Evolutionary conservation across 805 yeast species (phyloP), one percentile per base, ranked within the genome.

Genomic region (Pichia occidentalis): DNA sequence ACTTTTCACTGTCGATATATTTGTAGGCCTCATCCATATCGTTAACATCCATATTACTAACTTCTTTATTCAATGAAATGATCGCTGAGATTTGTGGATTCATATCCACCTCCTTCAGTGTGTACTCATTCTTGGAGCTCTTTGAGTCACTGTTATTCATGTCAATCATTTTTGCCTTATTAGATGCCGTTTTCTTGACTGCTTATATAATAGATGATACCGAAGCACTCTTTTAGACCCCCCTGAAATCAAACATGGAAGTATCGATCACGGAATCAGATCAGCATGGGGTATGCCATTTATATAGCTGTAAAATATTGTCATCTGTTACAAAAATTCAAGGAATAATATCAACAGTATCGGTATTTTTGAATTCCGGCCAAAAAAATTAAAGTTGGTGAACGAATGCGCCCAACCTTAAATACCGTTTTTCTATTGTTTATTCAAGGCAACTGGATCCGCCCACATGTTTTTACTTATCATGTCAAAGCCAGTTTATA

Each of bases 401-500:
- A 32, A 21, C 12, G 29, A 18, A 32, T 32, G 36, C 36, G 36
- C 29, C 30, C 24, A 17, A 10, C 10, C 14, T 13, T 12, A 23
- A 12, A 4, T 1, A 13, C 25, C 12, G n/a, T n/a, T n/a, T n/a
- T n/a, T n/a, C n/a, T n/a, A n/a, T n/a, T n/a, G n/a, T n/a, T n/a
- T n/a, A 16, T n/a, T 23, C 9, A 16, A n/a, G 33, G 39, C 13
- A 36, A 36, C 29, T 29, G 24, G 24, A 36, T 29, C 29, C 39
- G 39, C 39, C 21, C 12, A 4, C 11, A 16, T 7, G 18, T 11
- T n/a, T 3, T 22, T 17, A 9, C 28, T 13, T 16, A 19, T 35
- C 34, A 55, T 14, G 57, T 55, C 21, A 59, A 43, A 8, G 58
- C 50, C 12, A 59, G 43, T 41, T 47, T 43, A 32, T 46, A 54